A percentile compares a stretch with the other conserved stretches of the same genome.
phyloP scores from a whole-genome alignment of 306 rosid species.

The Pyrus pyrifolia region DNA sequence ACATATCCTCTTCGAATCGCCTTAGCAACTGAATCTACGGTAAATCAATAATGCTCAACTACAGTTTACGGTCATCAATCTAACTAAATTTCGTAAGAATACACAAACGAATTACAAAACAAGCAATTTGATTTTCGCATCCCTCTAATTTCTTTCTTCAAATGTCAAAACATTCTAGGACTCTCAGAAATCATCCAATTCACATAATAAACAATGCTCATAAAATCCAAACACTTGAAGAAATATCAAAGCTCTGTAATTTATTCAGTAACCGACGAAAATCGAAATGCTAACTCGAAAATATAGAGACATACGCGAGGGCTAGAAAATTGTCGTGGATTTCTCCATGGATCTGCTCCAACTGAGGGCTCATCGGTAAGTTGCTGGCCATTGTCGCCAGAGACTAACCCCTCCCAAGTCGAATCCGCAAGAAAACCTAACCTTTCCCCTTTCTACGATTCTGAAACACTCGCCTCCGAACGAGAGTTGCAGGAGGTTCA shows the following conservation, averaged over 20 bases:
- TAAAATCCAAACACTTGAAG: not conserved
- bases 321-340: conserved; percentile 85
- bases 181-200: not conserved
- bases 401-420: conserved; percentile 2
- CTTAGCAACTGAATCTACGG: not conserved
- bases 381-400: conserved; percentile 63
- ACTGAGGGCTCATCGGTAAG: conserved; percentile 76
- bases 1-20: not conserved
- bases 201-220: not conserved
- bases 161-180: not conserved
- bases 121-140: not conserved
- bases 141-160: not conserved
- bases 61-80: not conserved
- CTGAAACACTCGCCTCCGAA: not conserved
- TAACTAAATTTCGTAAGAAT: not conserved
- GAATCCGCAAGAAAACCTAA: not conserved
- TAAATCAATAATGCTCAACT: not conserved
- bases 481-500: not conserved
- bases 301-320: conserved; percentile 55
- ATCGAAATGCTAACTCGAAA: not conserved
- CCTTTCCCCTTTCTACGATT: not conserved
- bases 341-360: conserved; percentile 99
- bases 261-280: not conserved
- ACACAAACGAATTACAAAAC: not conserved
- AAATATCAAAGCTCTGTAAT: not conserved